Base-by-base conservation (phyloP, 2,329 filamentous ascomycete species). In the Aureobasidium sp. region DNA sequence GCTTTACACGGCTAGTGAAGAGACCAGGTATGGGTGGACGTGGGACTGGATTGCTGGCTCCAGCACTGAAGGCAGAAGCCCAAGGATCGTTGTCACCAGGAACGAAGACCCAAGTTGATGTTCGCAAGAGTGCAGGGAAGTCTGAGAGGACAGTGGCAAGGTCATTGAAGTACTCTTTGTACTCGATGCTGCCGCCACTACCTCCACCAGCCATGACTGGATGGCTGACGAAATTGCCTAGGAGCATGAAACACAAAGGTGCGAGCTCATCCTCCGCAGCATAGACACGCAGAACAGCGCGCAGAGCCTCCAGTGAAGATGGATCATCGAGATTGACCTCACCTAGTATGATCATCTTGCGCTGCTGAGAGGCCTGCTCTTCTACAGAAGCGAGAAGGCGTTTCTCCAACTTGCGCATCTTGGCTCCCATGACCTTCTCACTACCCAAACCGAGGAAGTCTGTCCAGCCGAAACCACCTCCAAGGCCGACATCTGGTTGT, bases 71-170 rank as follows among this genome's bases (percentile, higher is more conserved):
- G 2, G 92, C 84, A 0, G 91, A 96, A 5, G 88, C 85, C 94
- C 94, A 99, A n/a, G 90, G 92, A 73, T 99, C 94, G 72, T 97
- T 96, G 75, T 97, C 93, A 34, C 94, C 94, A 0, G 94, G 94
- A 0, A 97, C 89, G 71, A 99, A 96, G 36, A 96, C 80, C 72
- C 97, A 96, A 0, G 89, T 93, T 5, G 89, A 87, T 29, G 84
- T 83, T 62, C 88, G 87, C 47, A 97, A 82, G 15, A 99, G 82
- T 0, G 83, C 81, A 3, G 91, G 90, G 70, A 91, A 97, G 67
- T 97, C 92, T 8, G 89, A 82, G 6, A 99, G 81, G 1, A 90
- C 82, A 2, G 87, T 86, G 3, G 94, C 93, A 13, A 99, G 82
- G 9, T 87, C 85, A 75, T 99, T 92, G 73, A 97, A 97, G 72